Conservation (phyloP, 2,329 filamentous ascomycete genomes). For the Zymoseptoria crescenta region DNA sequence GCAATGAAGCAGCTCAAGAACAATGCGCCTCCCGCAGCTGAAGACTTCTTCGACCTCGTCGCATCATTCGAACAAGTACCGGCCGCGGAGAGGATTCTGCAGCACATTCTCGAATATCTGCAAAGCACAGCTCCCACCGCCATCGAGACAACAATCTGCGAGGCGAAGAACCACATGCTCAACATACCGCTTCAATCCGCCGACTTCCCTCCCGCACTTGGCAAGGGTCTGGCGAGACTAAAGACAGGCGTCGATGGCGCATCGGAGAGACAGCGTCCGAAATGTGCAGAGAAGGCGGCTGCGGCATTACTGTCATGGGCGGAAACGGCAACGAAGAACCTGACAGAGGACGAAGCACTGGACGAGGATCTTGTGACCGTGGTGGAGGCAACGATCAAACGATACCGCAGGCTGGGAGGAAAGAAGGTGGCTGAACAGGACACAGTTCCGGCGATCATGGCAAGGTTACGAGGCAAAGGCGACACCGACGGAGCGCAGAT, state of each 20-base stretch:
- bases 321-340: conserved; percentile 24
- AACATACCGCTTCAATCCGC: conserved; percentile 56
- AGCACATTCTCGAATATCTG: conserved; percentile 65
- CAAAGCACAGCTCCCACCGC: conserved; percentile 46
- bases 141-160: conserved; percentile 53
- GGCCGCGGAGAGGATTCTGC: conserved; percentile 57
- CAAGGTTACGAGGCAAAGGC: neutral
- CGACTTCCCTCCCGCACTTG: conserved; percentile 65
- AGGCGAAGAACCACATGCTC: conserved; percentile 62
- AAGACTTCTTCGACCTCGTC: conserved; percentile 75
- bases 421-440: neutral
- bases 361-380: conserved; percentile 49
- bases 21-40: conserved; percentile 53
- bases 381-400: conserved; percentile 35
- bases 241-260: conserved; percentile 41
- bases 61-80: conserved; percentile 59
- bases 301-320: conserved; percentile 43
- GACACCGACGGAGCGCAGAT: neutral
- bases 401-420: conserved; percentile 10
- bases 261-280: conserved; percentile 26
- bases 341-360: conserved; percentile 27
- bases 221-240: conserved; percentile 56
- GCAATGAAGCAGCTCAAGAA: conserved; percentile 71
- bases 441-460: neutral
- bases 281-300: conserved; percentile 41